Base-by-base conservation (phyloP, 345 rosid species). In the Citrus reticulata region DNA sequence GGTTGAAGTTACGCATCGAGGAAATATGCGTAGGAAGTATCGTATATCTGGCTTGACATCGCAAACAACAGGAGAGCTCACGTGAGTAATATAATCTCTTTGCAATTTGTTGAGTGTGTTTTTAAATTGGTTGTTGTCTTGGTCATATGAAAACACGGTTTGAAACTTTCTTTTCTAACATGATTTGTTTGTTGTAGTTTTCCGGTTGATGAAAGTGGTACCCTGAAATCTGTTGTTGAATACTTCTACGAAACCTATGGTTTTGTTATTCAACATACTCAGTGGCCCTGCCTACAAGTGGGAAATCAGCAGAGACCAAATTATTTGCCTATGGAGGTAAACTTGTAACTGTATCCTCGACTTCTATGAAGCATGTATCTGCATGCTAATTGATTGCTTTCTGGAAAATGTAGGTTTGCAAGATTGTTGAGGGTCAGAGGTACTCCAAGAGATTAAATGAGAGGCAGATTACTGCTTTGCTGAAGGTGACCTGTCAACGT, bases 371-470 rank as follows among this genome's bases (percentile, higher is more conserved):
- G 6, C 69, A 30, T 67, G 30, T 7, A 30, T 30, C 9, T 66
- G 27, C 27, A 16, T 74, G 57, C 62, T 76, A 62, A 73, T 70
- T 24, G 9, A 30, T 54, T 62, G 35, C 55, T 49, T 34, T 72
- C 77, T 22, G 22, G 24, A 30, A 55, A 68, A 70, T 58, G 40
- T 86, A 94, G 99, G 98, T 94, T 13, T 93, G 98, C 87, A 97
- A 94, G 86, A 94, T 97, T 63, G 98, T 94, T 7, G 98, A 97
- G 85, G 99, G 99, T 32, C 98, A 97, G 81, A 85, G 99, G 85
- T 97, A 97, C 79, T 91, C 98, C 0, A 97, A 94, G 82, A 86
- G 99, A 74, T 80, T 97, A 81, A 97, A 97, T 80, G 99, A 97
- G 82, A 94, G 88, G 74, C 99, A 97, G 84, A 94, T 97, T 55